Conservation (phyloP, 2,329 filamentous ascomycete species). For the Sporothrix protearum region DNA sequence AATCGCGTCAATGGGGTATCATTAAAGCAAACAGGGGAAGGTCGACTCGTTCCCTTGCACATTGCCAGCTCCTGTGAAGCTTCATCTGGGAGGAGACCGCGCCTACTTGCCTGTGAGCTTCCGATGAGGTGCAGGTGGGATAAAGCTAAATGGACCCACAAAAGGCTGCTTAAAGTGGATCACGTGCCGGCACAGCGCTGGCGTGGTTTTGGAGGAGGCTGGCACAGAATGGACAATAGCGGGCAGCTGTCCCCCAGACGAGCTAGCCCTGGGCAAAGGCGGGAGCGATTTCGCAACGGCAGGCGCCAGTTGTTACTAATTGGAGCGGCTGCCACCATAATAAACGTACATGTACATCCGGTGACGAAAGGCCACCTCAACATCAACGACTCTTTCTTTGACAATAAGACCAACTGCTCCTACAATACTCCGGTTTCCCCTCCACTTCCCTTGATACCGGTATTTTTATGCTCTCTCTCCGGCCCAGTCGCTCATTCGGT, state of each 20-base stretch:
- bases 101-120: not conserved
- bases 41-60: not conserved
- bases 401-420: not conserved
- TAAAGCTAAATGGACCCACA: not conserved
- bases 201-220: no score
- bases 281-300: slow-evolving; percentile 5
- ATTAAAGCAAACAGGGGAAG: not conserved
- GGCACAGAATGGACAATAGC: no score
- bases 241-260: not conserved
- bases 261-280: not conserved
- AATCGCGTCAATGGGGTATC: not conserved
- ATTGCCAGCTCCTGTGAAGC: not conserved
- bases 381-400: slow-evolving; percentile 14
- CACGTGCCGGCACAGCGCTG: not conserved
- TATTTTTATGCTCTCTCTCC: not conserved
- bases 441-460: not conserved
- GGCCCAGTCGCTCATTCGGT: no score
- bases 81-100: not conserved
- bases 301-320: not conserved
- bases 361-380: slow-evolving; percentile 27
- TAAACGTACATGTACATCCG: not conserved
- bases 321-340: not conserved
- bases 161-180: not conserved
- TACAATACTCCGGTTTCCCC: not conserved
- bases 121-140: not conserved